phyloP scores from a whole-genome alignment of 2,329 filamentous ascomycete species.

The Raffaelea ambrosiae region DNA sequence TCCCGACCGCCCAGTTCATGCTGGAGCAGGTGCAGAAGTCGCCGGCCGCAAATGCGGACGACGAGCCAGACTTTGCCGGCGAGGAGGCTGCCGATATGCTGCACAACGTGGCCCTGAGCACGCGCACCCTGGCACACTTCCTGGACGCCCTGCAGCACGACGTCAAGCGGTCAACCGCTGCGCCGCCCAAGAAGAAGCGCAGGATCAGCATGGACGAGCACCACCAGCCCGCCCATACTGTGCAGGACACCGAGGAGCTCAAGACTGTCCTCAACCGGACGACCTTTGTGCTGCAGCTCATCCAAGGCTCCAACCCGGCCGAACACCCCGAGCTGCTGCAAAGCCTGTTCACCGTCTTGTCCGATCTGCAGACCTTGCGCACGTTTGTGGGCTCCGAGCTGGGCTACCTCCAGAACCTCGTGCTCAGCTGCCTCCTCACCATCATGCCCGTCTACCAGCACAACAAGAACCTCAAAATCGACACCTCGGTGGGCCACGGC shows the following conservation, averaged over 20 bases:
- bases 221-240: conserved; percentile 44
- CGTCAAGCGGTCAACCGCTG: conserved; percentile 62
- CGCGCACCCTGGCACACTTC: conserved; percentile 62
- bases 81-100: conserved; percentile 63
- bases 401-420: conserved; percentile 80
- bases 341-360: conserved; percentile 74
- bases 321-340: conserved; percentile 69
- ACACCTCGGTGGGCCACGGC: conserved; percentile 71
- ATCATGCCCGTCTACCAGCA: conserved; percentile 73
- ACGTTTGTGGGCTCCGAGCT: conserved; percentile 75
- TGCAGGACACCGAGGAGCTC: conserved; percentile 48
- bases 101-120: conserved; percentile 63
- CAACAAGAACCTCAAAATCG: conserved; percentile 55
- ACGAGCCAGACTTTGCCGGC: conserved; percentile 32
- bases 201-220: conserved; percentile 66
- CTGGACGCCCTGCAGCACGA: conserved; percentile 65
- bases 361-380: conserved; percentile 78
- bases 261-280: conserved; percentile 63
- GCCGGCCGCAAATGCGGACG: conserved; percentile 20
- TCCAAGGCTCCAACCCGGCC: conserved; percentile 71
- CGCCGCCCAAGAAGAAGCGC: conserved; percentile 69
- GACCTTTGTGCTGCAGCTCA: conserved; percentile 79
- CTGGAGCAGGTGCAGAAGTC: conserved; percentile 50
- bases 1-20: conserved; percentile 52
- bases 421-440: conserved; percentile 70